A percentile compares a stretch with the other conserved stretches of the same genome.
Evolutionary conservation across 805 yeast species (phyloP).

Genomic region (Candida corydali): DNA sequence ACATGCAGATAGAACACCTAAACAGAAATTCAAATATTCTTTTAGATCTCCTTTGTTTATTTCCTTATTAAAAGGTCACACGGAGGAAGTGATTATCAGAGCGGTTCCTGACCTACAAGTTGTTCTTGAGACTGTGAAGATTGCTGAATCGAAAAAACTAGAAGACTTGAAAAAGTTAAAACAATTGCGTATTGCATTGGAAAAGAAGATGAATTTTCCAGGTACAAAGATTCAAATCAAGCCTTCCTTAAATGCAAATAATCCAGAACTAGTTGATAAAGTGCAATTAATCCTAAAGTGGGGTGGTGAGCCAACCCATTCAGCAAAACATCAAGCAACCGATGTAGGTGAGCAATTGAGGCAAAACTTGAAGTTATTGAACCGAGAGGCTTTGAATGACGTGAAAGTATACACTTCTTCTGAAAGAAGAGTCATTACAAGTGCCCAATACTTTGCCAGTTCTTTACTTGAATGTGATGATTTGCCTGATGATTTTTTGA

Average conservation of each 20-base stretch:
- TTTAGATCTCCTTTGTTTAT: conserved; percentile 85
- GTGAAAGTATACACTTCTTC: conserved; percentile 87
- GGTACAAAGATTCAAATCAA: conserved; percentile 96
- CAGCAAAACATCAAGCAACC: conserved; percentile 89
- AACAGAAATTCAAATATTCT: conserved; percentile 94
- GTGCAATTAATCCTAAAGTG: conserved; percentile 94
- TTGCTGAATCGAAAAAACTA: conserved; percentile 72
- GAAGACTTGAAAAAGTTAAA: conserved; percentile 78
- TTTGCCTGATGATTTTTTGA: conserved; percentile 72
- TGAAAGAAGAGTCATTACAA: conserved; percentile 89
- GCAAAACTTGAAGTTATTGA: conserved; percentile 83
- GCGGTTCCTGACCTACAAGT: conserved; percentile 81
- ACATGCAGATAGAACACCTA: conserved; percentile 98
- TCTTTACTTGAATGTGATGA: conserved; percentile 60
- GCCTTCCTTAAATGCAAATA: conserved; percentile 67
- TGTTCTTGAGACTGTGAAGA: conserved; percentile 77
- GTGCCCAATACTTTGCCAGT: conserved; percentile 83
- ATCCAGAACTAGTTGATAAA: conserved; percentile 73
- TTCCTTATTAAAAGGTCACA: conserved; percentile 86
- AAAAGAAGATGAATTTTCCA: conserved; percentile 83
- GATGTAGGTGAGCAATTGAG: conserved; percentile 96
- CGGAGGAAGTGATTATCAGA: conserved; percentile 92
- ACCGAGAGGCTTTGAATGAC: conserved; percentile 78
- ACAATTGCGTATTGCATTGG: conserved; percentile 78
- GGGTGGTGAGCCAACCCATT: conserved; percentile 99